Evolutionary conservation across 331 rosid genomes (phyloP), one percentile per base, ranked within the genome.

Genomic region (Stylosanthes scabra): DNA sequence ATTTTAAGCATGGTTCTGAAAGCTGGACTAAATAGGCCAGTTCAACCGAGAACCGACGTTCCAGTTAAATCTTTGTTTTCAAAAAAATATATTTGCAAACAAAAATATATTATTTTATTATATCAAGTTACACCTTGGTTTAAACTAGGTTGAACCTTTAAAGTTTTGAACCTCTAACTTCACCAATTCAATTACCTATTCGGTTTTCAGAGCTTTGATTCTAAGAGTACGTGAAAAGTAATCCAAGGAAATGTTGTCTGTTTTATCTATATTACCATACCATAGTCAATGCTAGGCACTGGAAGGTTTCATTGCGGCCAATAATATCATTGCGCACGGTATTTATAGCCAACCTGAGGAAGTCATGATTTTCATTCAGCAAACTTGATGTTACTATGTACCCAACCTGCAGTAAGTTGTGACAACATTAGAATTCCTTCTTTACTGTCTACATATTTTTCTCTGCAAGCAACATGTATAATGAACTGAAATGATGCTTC

Each of bases 311-410:
- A 65, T 95, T 95, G 73, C 99, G 93, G 74, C 99, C 99, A 81
- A 95, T 95, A 67, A 95, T 95, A 69, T 95, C 99, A 68, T 90
- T 95, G 76, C 98, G 99, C 80, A 95, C 99, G 0, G 99, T 88
- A 61, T 95, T 95, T 86, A 95, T 95, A 28, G 99, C 99, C 84
- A 95, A 74, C 79, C 99, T 88, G 89, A 95, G 84, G 82, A 95
- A 95, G 89, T 95, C 99, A 11, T 95, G 99, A 90, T 92, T 95
- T 89, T 95, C 99, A 75, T 95, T 95, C 54, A 95, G 98, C 84
- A 95, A 86, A 85, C 91, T 87, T 55, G 99, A 59, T 46, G 99
- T 95, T 80, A 88, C 99, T 70, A 95, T 95, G 87, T 95, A 95
- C 76, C 99, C 99, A 86, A 95, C 99, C 99, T 95, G 97, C 91